phyloP scores from a whole-genome alignment of 495 filamentous ascomycete genomes.

The Xylaria flabelliformis region DNA sequence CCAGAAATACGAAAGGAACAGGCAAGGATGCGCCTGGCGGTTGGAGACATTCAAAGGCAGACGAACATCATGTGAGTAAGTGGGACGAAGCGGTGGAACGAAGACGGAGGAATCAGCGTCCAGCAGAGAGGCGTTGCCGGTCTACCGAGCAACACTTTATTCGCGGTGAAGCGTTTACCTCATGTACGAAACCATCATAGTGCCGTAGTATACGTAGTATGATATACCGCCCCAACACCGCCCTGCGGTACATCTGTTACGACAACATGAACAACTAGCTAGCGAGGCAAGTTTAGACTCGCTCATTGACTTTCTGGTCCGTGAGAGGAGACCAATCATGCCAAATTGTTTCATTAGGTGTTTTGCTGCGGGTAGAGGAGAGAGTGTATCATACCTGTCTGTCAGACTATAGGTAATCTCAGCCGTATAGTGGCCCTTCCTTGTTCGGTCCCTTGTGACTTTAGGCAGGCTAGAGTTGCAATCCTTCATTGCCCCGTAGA shows the following conservation, averaged over 20 bases:
- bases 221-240: neutral
- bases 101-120: slow-evolving; percentile 1
- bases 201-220: neutral
- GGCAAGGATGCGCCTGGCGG: slow-evolving; percentile 3
- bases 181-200: neutral
- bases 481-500: slow-evolving; percentile 16
- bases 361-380: neutral
- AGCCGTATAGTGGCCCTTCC: neutral
- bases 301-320: neutral
- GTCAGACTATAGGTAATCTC: neutral
- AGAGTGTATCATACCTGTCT: neutral
- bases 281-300: neutral
- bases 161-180: neutral
- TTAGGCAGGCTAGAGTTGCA: neutral
- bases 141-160: slow-evolving; percentile 15
- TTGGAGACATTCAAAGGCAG: neutral
- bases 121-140: slow-evolving; percentile 4
- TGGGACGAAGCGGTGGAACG: neutral
- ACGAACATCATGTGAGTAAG: neutral
- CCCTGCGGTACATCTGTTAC: neutral
- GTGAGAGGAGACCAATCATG: neutral
- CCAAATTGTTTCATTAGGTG: too few relatives aligned
- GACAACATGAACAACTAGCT: neutral
- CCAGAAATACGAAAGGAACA: neutral
- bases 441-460: slow-evolving; percentile 5